Evolutionary conservation across 345 rosid species (phyloP).

Genomic region (Ricinus communis): DNA sequence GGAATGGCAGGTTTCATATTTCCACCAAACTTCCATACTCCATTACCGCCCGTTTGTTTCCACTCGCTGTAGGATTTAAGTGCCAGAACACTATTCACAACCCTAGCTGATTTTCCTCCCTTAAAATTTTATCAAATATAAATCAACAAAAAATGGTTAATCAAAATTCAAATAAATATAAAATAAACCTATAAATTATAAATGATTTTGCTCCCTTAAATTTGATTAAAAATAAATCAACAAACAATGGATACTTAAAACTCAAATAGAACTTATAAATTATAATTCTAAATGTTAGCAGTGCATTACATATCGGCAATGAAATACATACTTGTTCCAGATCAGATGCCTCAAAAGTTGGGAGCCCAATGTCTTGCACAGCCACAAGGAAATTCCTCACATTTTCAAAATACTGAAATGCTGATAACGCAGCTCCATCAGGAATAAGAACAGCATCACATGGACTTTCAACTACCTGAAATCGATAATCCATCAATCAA

Average conservation of each 20-base stretch:
- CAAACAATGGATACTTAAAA: no score
- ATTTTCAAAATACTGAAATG: constrained; percentile 86
- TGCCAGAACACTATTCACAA: constrained; percentile 74
- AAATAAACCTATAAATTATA: constrained; percentile 1
- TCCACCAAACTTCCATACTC: constrained; percentile 85
- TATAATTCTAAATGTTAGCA: no score
- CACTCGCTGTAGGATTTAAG: constrained; percentile 79
- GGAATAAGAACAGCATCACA: constrained; percentile 65
- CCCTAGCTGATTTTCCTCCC: constrained; percentile 83
- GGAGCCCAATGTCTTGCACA: constrained; percentile 64
- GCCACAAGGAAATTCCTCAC: constrained; percentile 86
- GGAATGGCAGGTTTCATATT: constrained; percentile 51
- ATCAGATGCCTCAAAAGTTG: constrained; percentile 89
- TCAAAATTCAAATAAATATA: constrained; percentile 5
- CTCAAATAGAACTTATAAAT: no score
- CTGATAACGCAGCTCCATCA: constrained; percentile 86
- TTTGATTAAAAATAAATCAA: no score
- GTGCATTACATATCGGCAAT: no score
- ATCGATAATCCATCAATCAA: not conserved
- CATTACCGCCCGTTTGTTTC: constrained; percentile 74
- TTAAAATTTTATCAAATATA: constrained; percentile 21
- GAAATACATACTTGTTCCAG: constrained; percentile 64
- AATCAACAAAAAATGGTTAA: no score
- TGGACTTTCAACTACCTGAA: constrained; percentile 80
- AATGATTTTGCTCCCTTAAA: no score